phyloP scores from a whole-genome alignment of 768 basidiomycete species.

The Suillus ampliporus region DNA sequence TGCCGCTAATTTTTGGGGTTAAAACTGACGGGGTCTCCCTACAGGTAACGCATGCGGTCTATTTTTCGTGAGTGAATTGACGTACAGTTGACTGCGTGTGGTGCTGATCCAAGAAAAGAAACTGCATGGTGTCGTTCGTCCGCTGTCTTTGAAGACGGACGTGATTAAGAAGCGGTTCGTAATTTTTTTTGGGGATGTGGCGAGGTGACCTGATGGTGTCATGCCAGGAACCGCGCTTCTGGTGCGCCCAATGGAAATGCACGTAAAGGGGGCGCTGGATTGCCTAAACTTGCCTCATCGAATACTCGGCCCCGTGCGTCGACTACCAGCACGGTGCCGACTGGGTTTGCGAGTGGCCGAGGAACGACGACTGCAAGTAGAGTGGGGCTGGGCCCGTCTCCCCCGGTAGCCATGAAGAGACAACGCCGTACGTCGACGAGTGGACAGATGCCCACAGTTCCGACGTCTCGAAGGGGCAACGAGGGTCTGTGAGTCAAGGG shows the following conservation, averaged over 20 bases:
- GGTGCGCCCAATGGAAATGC: constrained; percentile 69
- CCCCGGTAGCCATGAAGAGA: constrained; percentile 65
- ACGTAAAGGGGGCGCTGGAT: constrained; percentile 62
- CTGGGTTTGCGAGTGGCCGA: constrained; percentile 50
- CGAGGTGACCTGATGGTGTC: neutral
- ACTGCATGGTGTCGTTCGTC: constrained; percentile 94
- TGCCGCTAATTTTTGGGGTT: constrained; percentile 13
- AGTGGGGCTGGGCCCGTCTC: constrained; percentile 22
- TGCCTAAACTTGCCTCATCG: constrained; percentile 80
- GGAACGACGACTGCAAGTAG: constrained; percentile 40
- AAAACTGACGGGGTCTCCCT: constrained; percentile 18
- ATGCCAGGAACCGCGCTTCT: constrained; percentile 76
- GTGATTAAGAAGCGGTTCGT: constrained; percentile 93
- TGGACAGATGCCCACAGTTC: constrained; percentile 47
- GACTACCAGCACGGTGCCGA: constrained; percentile 64
- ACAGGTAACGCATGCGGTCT: constrained; percentile 90
- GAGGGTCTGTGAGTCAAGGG: constrained; percentile 25
- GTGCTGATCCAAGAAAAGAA: constrained; percentile 59
- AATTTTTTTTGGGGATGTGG: neutral
- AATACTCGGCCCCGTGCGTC: constrained; percentile 73
- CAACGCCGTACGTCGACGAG: constrained; percentile 80
- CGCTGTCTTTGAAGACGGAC: constrained; percentile 94
- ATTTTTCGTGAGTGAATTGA: constrained; percentile 75
- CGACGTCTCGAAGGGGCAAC: constrained; percentile 34
- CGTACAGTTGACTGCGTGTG: constrained; percentile 4